Percentiles rank a stretch among this genome's conserved stretches.
These are phyloP conservation scores for Phytopythium oedochilum DNA, from an alignment of 352 stramenopile species.

Conservation along the genomic window DNA sequence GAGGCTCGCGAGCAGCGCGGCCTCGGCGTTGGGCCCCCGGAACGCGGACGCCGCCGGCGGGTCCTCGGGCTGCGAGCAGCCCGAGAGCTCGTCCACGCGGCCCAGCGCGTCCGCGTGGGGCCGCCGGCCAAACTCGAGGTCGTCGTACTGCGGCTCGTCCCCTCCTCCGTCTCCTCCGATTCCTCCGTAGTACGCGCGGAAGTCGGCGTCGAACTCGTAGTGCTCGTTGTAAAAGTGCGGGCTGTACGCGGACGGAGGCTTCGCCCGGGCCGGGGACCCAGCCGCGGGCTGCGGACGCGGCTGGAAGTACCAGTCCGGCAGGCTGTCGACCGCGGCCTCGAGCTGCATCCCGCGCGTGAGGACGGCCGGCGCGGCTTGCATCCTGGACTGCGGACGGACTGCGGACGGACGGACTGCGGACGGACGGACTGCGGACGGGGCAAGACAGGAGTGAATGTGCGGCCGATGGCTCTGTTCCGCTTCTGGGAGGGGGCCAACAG, in stretches of 20 bases:
- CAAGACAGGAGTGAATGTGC: slow-evolving; percentile 1
- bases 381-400: neutral
- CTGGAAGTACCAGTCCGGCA: slow-evolving; percentile 67
- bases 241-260: slow-evolving; percentile 4
- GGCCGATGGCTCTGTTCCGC: neutral
- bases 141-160: neutral
- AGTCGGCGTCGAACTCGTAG: slow-evolving; percentile 5
- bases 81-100: slow-evolving; percentile 1
- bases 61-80: neutral
- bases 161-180: no score
- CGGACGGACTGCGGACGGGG: neutral
- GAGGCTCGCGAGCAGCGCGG: slow-evolving; percentile 4
- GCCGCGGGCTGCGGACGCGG: slow-evolving; percentile 7
- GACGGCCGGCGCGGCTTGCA: slow-evolving; percentile 9
- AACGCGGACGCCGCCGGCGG: neutral
- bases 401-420: neutral
- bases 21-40: neutral
- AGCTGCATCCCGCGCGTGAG: slow-evolving; percentile 58
- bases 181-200: slow-evolving; percentile 1
- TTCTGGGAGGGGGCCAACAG: neutral
- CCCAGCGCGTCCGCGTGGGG: neutral
- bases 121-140: slow-evolving; percentile 1
- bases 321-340: slow-evolving; percentile 59
- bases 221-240: slow-evolving; percentile 1
- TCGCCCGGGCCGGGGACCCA: slow-evolving; percentile 5